Evolutionary conservation across 495 filamentous ascomycete genomes (phyloP), one percentile per base, ranked within the genome.

Genomic region (Acidomyces sp.): DNA sequence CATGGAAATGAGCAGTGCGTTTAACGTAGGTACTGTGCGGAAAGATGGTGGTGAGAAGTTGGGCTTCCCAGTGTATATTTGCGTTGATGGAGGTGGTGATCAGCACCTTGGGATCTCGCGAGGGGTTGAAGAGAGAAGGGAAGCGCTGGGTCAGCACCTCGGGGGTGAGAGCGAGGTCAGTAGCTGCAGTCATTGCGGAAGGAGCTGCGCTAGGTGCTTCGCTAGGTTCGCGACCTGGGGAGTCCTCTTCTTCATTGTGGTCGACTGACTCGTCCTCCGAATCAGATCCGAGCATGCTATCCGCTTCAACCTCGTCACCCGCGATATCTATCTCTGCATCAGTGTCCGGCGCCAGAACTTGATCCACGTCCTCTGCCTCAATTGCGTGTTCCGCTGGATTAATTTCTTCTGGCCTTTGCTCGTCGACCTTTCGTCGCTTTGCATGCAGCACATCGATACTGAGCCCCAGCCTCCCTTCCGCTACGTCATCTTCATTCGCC

Each of bases 81-180:
- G 80, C 83, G 60, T 93, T 79, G 40, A 93, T 60, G 10, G 71
- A 77, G 20, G 88, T 95, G 6, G 90, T 97, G 55, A 97, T 74
- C 13, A 96, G 74, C 46, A 94, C 76, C 59, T 87, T 90, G 35
- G 90, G 77, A 35, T 62, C 61, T 36, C 63, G 52, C 31, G 37
- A 37, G 6, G 32, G 1, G 39, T 74, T 69, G 60, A 93, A 92
- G 33, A 96, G 75, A 11, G 78, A 71, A 11, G 86, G 85, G 61
- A 94, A 97, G 44, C 63, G 54, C 35, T 46, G 22, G 7, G 47
- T 41, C 29, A 67, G 57, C 19, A 53, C 54, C 36, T 64, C 63
- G 18, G 63, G 63, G 3, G 57, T 57, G 24, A 64, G 52, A 35
- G 57, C 51, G 18, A 66, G 46, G 23, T 56, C 54, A 2, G 61